A percentile compares a stretch with the other conserved stretches of the same genome.
phyloP scores from a whole-genome alignment of 257 asterid species.

The Avicennia marina region DNA sequence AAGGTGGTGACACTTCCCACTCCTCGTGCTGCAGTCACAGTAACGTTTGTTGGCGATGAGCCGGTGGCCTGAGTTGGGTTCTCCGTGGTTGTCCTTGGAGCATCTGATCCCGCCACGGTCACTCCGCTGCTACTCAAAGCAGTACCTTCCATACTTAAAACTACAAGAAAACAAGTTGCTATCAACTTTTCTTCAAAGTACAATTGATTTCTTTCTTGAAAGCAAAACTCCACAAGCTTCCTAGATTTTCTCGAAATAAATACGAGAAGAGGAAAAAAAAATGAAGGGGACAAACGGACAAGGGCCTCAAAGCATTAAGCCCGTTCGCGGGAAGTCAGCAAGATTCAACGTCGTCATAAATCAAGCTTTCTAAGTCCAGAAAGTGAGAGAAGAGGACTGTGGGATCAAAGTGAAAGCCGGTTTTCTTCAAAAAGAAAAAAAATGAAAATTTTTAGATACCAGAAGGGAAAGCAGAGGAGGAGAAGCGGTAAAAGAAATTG shows the following conservation, averaged over 20 bases:
- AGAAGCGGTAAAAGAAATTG: too few species aligned
- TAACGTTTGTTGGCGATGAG: conserved; percentile 33
- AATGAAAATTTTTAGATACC: too few species aligned
- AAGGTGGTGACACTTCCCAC: conserved; percentile 12
- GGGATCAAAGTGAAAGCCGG: too few species aligned
- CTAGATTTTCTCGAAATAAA: conserved; percentile 10
- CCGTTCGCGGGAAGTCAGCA: too few species aligned
- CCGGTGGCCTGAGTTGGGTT: conserved; percentile 38
- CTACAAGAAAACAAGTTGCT: not conserved
- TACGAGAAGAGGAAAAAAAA: too few species aligned
- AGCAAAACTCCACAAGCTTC: conserved; percentile 5
- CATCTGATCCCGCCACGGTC: conserved; percentile 91
- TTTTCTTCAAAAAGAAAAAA: too few species aligned
- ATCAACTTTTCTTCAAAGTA: conserved; percentile 20
- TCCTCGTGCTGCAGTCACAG: conserved; percentile 24
- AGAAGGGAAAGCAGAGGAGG: too few species aligned
- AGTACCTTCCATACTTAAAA: conserved; percentile 54
- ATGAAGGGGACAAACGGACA: too few species aligned
- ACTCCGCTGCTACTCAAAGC: conserved; percentile 60
- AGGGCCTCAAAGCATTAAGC: too few species aligned
- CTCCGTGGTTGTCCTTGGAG: conserved; percentile 56
- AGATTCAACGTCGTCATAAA: too few species aligned
- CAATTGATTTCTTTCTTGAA: conserved; percentile 23
- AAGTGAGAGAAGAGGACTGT: too few species aligned
- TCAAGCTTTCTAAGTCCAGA: too few species aligned